Conservation (phyloP, 1,284 basidiomycete genomes). For the Tilletia indica region DNA sequence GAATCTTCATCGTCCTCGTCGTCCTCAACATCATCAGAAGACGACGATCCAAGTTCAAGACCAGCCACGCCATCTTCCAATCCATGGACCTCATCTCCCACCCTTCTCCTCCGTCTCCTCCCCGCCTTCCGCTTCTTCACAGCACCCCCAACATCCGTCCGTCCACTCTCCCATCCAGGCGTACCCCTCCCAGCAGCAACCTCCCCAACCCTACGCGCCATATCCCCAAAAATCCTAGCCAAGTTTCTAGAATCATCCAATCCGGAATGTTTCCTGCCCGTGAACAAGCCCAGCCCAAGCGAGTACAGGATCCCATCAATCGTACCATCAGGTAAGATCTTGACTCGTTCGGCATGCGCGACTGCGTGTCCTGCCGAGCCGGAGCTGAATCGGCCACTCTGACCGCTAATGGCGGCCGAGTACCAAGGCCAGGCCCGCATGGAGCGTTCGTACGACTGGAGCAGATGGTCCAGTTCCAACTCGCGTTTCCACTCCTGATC, state of each 20-base stretch:
- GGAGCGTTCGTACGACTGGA: constrained; percentile 9
- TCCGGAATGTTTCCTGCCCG: constrained; percentile 59
- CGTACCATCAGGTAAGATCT: constrained; percentile 27
- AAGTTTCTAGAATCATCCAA: constrained; percentile 60
- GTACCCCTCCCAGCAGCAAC: constrained; percentile 1
- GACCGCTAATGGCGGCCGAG: constrained; percentile 19
- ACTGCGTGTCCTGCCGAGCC: neutral
- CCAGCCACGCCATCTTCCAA: neutral
- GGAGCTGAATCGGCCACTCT: neutral
- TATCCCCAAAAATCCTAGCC: constrained; percentile 45
- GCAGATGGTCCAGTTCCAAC: constrained; percentile 4
- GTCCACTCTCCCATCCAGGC: constrained; percentile 3
- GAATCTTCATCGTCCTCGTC: neutral
- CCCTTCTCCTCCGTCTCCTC: neutral
- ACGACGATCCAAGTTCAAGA: neutral
- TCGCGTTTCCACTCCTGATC: constrained; percentile 8
- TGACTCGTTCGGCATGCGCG: constrained; percentile 14
- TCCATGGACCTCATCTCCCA: neutral
- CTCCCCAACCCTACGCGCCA: constrained; percentile 2
- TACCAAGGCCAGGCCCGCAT: constrained; percentile 13
- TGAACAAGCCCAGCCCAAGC: constrained; percentile 42
- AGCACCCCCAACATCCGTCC: neutral
- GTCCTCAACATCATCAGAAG: neutral
- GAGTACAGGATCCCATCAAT: constrained; percentile 36
- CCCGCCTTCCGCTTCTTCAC: neutral